phyloP scores from a whole-genome alignment of 1,284 basidiomycete genomes.

The Bondarzewia mesenterica region DNA sequence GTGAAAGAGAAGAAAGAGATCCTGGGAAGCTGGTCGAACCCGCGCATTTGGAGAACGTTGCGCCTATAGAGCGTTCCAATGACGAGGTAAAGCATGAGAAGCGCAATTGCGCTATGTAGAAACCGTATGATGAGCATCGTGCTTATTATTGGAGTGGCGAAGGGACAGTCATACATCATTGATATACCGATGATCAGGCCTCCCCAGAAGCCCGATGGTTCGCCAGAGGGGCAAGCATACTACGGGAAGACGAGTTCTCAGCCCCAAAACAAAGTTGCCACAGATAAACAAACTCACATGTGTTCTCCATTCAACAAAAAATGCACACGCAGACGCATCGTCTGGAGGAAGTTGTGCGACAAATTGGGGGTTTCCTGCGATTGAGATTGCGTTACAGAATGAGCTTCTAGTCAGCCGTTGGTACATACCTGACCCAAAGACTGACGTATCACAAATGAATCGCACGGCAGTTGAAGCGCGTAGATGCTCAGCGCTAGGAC shows the following conservation, averaged over 20 bases:
- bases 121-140: conserved; percentile 1
- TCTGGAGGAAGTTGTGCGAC: conserved; percentile 53
- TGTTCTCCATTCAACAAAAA: conserved; percentile 67
- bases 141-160: conserved; percentile 8
- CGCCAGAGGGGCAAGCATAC: conserved; percentile 59
- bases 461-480: conserved; percentile 54
- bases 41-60: conserved; percentile 52
- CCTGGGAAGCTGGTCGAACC: conserved; percentile 60
- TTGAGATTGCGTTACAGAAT: neutral
- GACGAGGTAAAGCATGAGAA: conserved; percentile 50
- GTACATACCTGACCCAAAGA: conserved; percentile 38
- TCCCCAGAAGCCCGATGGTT: conserved; percentile 41
- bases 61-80: conserved; percentile 62
- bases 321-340: conserved; percentile 58
- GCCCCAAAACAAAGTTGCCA: conserved; percentile 5
- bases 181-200: conserved; percentile 40
- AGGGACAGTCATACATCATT: conserved; percentile 35
- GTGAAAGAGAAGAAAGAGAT: conserved; percentile 39
- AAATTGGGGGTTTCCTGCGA: conserved; percentile 42
- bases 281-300: conserved; percentile 34
- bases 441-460: conserved; percentile 57
- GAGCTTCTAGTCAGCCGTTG: neutral
- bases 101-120: conserved; percentile 36
- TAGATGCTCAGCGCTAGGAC: conserved; percentile 38
- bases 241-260: conserved; percentile 16